A percentile compares a stretch with the other conserved stretches of the same genome.
Evolutionary conservation across 1,284 basidiomycete genomes (phyloP).

Genomic region (Fomitopsis betulina): DNA sequence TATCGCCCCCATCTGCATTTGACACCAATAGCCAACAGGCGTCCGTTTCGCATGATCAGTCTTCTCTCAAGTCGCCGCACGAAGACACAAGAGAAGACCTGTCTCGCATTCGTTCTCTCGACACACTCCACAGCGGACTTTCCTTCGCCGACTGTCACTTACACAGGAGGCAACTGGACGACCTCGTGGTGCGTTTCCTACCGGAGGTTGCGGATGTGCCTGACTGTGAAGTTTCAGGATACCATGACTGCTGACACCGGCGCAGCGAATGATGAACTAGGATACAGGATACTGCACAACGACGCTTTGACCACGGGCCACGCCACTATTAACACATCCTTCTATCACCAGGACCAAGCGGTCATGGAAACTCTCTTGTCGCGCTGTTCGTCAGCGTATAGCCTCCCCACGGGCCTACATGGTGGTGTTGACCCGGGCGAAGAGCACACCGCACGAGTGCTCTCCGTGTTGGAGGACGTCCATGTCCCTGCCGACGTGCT

Average conservation of each 20-base stretch:
- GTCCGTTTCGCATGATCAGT: neutral
- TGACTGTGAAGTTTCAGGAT: constrained; percentile 6
- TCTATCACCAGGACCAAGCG: constrained; percentile 6
- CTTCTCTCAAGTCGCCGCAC: neutral
- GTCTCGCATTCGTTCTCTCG: neutral
- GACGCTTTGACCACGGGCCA: neutral
- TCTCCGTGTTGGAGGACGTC: constrained; percentile 1
- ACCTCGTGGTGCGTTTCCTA: constrained; percentile 7
- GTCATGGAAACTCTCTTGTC: neutral
- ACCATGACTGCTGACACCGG: neutral
- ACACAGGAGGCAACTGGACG: neutral
- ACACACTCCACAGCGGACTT: neutral
- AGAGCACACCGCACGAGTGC: constrained; percentile 1
- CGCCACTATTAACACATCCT: constrained; percentile 3
- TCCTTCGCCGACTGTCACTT: constrained; percentile 10
- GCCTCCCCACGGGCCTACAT: constrained; percentile 1
- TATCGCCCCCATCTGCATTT: neutral
- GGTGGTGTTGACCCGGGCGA: neutral
- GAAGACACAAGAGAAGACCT: neutral
- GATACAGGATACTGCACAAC: constrained; percentile 5
- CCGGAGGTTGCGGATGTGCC: neutral
- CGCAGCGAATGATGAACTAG: constrained; percentile 6
- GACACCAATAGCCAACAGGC: neutral
- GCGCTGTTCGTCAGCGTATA: neutral
- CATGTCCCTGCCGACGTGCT: constrained; percentile 5